Evolutionary conservation across 2,329 filamentous ascomycete species (phyloP).

Genomic region (Ilyonectria destructans): DNA sequence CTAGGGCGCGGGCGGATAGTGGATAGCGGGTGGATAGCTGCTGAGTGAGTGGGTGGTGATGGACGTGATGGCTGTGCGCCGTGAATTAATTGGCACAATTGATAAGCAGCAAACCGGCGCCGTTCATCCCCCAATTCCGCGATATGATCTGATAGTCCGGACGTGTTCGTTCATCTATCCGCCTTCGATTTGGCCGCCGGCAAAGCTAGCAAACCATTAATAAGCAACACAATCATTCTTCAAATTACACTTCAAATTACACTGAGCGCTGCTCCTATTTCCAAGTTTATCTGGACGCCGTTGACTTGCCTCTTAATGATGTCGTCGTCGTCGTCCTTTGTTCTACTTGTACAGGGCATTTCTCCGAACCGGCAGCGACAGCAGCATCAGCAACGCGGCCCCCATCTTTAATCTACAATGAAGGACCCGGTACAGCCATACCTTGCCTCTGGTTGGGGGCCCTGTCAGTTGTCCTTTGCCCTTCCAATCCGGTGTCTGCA

Average conservation of each 20-base stretch:
- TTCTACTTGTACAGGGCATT: not conserved
- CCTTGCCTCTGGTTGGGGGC: constrained; percentile 1
- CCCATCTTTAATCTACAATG: not conserved
- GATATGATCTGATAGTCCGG: not conserved
- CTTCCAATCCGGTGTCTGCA: constrained; percentile 23
- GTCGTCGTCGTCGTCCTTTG: not conserved
- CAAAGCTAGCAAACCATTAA: not conserved
- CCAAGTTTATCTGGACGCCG: not conserved
- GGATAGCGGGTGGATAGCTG: not conserved
- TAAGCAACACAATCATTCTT: not conserved
- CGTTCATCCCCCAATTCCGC: not conserved
- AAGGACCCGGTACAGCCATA: not conserved
- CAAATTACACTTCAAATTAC: not conserved
- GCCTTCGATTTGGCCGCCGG: not conserved
- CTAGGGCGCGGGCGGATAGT: constrained; percentile 1
- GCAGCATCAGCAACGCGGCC: not conserved
- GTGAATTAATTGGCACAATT: not conserved
- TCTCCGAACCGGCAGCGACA: too few relatives aligned
- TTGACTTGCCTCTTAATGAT: not conserved
- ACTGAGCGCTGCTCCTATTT: not conserved
- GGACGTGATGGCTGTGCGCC: not conserved
- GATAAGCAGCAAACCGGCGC: not conserved
- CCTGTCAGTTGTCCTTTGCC: constrained; percentile 4
- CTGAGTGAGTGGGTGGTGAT: not conserved
- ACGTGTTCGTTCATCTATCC: not conserved